Conservation (phyloP, 345 rosid species). For the Citropsis articulata region DNA sequence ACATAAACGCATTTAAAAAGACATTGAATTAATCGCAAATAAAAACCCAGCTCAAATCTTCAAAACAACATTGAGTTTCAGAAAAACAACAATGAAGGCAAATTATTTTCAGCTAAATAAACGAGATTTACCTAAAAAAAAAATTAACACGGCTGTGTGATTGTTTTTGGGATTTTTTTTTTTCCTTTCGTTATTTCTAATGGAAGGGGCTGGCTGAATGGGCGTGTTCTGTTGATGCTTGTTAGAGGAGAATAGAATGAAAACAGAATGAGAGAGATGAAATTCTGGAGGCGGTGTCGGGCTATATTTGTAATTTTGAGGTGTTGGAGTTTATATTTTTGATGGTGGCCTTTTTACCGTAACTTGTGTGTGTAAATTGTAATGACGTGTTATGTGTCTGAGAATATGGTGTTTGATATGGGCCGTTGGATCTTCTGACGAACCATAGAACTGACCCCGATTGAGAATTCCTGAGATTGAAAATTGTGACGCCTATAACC, state of each 20-base stretch:
- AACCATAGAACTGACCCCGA: neutral
- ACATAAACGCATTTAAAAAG: neutral
- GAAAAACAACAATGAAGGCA: neutral
- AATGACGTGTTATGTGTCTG: neutral
- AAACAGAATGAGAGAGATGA: neutral
- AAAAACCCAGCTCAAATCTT: constrained; percentile 14
- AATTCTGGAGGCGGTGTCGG: constrained; percentile 18
- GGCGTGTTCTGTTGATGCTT: neutral
- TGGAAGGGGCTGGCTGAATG: neutral
- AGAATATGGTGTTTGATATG: neutral
- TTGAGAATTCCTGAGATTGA: neutral
- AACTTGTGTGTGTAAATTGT: neutral
- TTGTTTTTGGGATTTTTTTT: neutral
- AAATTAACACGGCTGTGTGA: neutral
- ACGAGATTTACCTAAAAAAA: neutral
- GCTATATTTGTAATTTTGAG: constrained; percentile 25
- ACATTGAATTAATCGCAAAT: neutral
- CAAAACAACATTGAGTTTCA: neutral
- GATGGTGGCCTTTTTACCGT: neutral
- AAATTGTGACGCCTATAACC: neutral
- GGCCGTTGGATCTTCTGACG: constrained; percentile 35
- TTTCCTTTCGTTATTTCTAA: neutral
- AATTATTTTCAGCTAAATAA: neutral
- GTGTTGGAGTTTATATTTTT: neutral
- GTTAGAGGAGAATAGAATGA: neutral